Percentiles rank a stretch among this genome's conserved stretches.
These are phyloP conservation scores for Candida montana DNA, from an alignment of 805 yeast genomes.

Conservation along the genomic window DNA sequence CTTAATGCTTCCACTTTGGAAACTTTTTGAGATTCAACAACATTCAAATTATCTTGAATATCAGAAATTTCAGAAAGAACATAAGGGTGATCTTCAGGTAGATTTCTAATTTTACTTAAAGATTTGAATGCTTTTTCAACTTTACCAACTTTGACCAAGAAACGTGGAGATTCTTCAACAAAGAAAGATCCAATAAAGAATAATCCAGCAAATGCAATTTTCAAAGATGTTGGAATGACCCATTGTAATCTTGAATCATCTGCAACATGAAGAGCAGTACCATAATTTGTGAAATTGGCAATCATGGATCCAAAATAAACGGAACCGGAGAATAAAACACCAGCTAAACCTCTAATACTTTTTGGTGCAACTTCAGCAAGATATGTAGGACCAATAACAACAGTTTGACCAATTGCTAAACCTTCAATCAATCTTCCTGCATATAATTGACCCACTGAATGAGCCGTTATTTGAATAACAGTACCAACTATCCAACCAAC, in stretches of 20 bases:
- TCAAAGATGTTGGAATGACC: slow-evolving; percentile 46
- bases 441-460: slow-evolving; percentile 42
- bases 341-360: slow-evolving; percentile 46
- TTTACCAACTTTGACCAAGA: slow-evolving; percentile 34
- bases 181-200: slow-evolving; percentile 38
- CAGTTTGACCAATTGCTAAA: slow-evolving; percentile 51
- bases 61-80: slow-evolving; percentile 46
- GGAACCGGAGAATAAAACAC: slow-evolving; percentile 51
- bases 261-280: slow-evolving; percentile 42
- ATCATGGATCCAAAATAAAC: slow-evolving; percentile 51
- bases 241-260: slow-evolving; percentile 37
- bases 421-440: slow-evolving; percentile 55
- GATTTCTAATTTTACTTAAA: slow-evolving; percentile 39
- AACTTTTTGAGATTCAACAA: slow-evolving; percentile 29
- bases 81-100: slow-evolving; percentile 43
- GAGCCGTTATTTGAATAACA: slow-evolving; percentile 43
- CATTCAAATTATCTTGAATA: slow-evolving; percentile 35
- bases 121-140: slow-evolving; percentile 36
- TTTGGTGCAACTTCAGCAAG: slow-evolving; percentile 50
- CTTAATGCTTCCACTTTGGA: slow-evolving; percentile 24
- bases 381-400: slow-evolving; percentile 51
- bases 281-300: slow-evolving; percentile 46
- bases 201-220: slow-evolving; percentile 43
- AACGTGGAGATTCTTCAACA: slow-evolving; percentile 47
- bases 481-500: slow-evolving; percentile 41